Evolutionary conservation across 305 asterid species (phyloP).

Genomic region (Fraxinus sp.): DNA sequence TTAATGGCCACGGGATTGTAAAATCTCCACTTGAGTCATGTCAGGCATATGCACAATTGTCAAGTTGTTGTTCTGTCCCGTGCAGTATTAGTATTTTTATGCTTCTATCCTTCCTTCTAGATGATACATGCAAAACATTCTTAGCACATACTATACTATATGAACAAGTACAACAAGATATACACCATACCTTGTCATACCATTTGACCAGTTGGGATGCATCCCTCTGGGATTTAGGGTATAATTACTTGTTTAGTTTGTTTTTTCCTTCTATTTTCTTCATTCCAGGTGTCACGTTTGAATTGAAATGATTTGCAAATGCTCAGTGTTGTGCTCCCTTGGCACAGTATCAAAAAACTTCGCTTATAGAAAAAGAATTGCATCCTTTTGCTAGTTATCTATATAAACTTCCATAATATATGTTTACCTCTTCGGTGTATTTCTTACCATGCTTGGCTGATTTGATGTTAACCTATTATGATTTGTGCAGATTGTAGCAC

Average conservation of each 20-base stretch:
- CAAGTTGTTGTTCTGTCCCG: not conserved
- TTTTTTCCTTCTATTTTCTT: conserved; percentile 3
- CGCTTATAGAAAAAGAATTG: not conserved
- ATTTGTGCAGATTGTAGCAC: conserved; percentile 77
- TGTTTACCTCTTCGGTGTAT: not conserved
- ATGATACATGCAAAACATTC: not conserved
- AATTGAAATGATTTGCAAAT: conserved; percentile 1
- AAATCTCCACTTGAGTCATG: not conserved
- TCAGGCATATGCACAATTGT: not conserved
- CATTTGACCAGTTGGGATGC: not conserved
- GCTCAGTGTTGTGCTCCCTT: conserved; percentile 8
- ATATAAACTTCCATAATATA: not conserved
- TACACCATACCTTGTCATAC: not conserved
- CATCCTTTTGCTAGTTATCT: not conserved
- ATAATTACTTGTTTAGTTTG: conserved; percentile 1
- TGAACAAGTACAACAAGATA: not conserved
- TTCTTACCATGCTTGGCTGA: not conserved
- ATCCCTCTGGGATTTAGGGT: not conserved
- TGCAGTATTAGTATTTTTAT: not conserved
- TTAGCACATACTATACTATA: not conserved
- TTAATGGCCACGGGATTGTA: not conserved
- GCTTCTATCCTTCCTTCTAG: not conserved
- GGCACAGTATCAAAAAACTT: not conserved
- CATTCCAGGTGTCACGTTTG: not conserved
- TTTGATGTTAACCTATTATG: conserved; percentile 16